phyloP scores from a whole-genome alignment of 257 asterid genomes.

The Solanum megistacrolobum region DNA sequence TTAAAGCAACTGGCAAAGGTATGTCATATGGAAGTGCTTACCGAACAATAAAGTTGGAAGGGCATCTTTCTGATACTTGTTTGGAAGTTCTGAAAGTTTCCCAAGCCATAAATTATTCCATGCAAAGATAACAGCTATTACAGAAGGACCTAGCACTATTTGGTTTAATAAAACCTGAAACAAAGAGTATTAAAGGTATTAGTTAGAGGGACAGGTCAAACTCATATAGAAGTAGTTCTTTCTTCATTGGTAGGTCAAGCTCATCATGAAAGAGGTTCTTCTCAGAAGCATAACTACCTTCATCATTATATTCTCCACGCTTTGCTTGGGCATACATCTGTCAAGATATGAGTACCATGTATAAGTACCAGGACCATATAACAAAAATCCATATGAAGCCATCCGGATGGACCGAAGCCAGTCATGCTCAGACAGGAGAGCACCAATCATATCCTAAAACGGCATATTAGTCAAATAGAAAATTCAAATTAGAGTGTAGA shows the following conservation, averaged over 20 bases:
- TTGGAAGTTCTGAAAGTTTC: conserved; percentile 77
- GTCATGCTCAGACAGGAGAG: conserved; percentile 55
- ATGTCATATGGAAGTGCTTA: conserved; percentile 10
- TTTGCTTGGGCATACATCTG: conserved; percentile 63
- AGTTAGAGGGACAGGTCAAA: neutral
- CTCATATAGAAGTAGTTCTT: neutral
- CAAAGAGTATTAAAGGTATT: neutral
- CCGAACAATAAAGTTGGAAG: conserved; percentile 76
- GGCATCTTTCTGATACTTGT: conserved; percentile 81
- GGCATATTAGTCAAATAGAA: neutral
- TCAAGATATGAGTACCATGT: conserved; percentile 88
- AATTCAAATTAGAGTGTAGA: neutral
- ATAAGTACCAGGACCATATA: conserved; percentile 89
- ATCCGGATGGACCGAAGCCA: conserved; percentile 77
- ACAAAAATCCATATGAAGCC: conserved; percentile 77
- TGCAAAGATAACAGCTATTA: conserved; percentile 75
- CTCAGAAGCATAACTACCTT: conserved; percentile 35
- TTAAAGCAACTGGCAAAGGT: neutral
- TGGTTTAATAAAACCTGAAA: conserved; percentile 77
- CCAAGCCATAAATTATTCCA: conserved; percentile 94
- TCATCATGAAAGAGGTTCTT: neutral
- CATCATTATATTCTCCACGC: conserved; percentile 37
- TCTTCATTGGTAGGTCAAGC: neutral
- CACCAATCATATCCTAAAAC: conserved; percentile 36
- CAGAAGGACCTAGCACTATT: conserved; percentile 70